A percentile compares a stretch with the other conserved stretches of the same genome.
phyloP scores from a whole-genome alignment of 331 rosid genomes.

The Rosa hybrid region DNA sequence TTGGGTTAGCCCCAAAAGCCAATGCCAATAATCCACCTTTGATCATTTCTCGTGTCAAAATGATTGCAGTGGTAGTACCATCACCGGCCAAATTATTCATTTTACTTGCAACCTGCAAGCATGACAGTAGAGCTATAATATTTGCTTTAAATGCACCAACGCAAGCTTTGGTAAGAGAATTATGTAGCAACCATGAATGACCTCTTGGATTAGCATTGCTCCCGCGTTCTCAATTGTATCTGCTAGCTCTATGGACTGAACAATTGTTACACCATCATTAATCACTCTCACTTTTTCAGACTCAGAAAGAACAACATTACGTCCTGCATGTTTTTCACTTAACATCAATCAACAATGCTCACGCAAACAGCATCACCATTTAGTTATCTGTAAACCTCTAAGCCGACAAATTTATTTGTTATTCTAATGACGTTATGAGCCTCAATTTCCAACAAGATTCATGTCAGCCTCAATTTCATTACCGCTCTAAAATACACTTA shows the following conservation, averaged over 20 bases:
- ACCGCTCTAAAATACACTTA: too few relatives aligned
- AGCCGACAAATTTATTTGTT: background rate
- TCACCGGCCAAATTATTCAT: constrained; percentile 96
- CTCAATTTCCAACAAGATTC: background rate
- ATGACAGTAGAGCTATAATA: constrained; percentile 27
- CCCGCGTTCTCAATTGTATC: constrained; percentile 92
- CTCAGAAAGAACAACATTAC: constrained; percentile 91
- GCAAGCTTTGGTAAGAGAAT: constrained; percentile 27
- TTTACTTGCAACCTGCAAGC: constrained; percentile 84
- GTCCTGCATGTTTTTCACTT: constrained; percentile 53
- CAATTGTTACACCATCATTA: constrained; percentile 93
- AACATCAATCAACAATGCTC: constrained; percentile 23
- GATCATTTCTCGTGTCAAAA: constrained; percentile 88
- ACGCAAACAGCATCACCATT: constrained; percentile 10
- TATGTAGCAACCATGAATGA: constrained; percentile 60
- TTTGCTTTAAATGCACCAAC: constrained; percentile 19
- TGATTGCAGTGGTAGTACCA: constrained; percentile 92
- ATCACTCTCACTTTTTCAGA: constrained; percentile 64
- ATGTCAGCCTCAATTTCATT: constrained; percentile 1
- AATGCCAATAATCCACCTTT: constrained; percentile 76
- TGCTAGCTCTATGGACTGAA: constrained; percentile 75
- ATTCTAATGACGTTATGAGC: background rate
- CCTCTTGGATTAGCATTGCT: constrained; percentile 96
- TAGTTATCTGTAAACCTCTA: background rate
- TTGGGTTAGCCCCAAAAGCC: constrained; percentile 88